Base-by-base conservation (phyloP, 176 grass and related monocot species). In the Cenchrus americanus region DNA sequence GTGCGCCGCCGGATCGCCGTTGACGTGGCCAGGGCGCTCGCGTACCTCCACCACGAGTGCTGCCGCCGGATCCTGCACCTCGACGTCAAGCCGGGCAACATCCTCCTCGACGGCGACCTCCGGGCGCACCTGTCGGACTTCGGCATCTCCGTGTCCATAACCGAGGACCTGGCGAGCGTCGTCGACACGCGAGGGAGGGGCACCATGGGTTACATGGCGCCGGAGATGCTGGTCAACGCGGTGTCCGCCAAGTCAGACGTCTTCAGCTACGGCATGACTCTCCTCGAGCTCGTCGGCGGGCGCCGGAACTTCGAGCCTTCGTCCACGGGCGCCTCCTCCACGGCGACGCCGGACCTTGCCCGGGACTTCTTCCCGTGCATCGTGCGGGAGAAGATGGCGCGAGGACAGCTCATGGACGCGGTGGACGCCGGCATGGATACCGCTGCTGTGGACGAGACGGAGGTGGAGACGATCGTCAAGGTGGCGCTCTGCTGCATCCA, bases 401-500 rank as follows among this genome's bases (percentile, higher is more conserved):
- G 83, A 42, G 88, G 90, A 17, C 21, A 61, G 58, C 0, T 80
- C 48, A 66, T 82, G 85, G 90, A 95, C 22, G 62, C 86, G 48
- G 77, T 88, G 21, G 90, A 92, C 66, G 69, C 47, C 27, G 81
- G 79, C 43, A 79, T 86, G 82, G 66, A 14, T 41, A 19, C 19
- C 27, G 71, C 84, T 14, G 82, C 71, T 12, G 84, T 85, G 46
- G 63, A 61, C 22, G n/a, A n/a, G n/a, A n/a, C n/a, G n/a, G 77
- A 88, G 58, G 71, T 88, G 73, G 82, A 15, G 52, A 44, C 72
- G 23, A 46, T 88, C 67, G 78, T 80, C 40, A 68, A 73, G 40
- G 85, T 90, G 47, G 85, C 85, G 71, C 88, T 94, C n/a, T 86
- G 86, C 72, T 90, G 88, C 85, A 65, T 88, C 48, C 74, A 93